These are phyloP conservation scores for Emmonsiellopsis sp. DNA, from an alignment of 2,329 filamentous ascomycete species.

Conservation along the genomic window DNA sequence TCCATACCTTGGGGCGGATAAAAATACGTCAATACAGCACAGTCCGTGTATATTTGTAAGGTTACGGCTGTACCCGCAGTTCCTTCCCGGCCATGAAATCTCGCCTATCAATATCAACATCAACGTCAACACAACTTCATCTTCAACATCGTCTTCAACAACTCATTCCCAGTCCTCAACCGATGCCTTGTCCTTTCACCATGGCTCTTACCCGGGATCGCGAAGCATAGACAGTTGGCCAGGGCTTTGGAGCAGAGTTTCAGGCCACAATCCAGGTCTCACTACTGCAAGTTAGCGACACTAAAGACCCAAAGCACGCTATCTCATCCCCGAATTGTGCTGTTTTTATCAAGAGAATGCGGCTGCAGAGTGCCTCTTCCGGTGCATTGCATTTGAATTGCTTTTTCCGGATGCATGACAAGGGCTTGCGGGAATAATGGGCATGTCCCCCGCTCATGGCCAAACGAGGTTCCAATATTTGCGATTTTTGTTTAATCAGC, in stretches of 20 bases:
- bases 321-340: background rate
- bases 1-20: background rate
- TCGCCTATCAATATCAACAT: too few species aligned
- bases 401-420: too few species aligned
- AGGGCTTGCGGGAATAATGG: background rate
- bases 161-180: too few species aligned
- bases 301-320: background rate
- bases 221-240: too few species aligned
- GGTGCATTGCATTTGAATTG: too few species aligned
- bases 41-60: too few species aligned
- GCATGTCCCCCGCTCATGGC: background rate
- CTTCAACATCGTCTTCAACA: background rate
- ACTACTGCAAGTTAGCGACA: background rate
- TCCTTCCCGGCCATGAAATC: too few species aligned
- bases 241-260: background rate
- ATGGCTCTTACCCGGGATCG: too few species aligned
- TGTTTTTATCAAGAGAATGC: too few species aligned
- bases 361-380: too few species aligned
- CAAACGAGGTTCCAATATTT: background rate
- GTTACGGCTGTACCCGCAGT: too few species aligned
- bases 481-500: background rate
- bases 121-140: background rate
- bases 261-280: background rate
- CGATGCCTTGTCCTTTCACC: too few species aligned
- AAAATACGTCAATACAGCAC: background rate